A percentile compares a stretch with the other conserved stretches of the same genome.
Conservation (phyloP, 805 yeast genomes). For the Nakazawaea peltata region DNA sequence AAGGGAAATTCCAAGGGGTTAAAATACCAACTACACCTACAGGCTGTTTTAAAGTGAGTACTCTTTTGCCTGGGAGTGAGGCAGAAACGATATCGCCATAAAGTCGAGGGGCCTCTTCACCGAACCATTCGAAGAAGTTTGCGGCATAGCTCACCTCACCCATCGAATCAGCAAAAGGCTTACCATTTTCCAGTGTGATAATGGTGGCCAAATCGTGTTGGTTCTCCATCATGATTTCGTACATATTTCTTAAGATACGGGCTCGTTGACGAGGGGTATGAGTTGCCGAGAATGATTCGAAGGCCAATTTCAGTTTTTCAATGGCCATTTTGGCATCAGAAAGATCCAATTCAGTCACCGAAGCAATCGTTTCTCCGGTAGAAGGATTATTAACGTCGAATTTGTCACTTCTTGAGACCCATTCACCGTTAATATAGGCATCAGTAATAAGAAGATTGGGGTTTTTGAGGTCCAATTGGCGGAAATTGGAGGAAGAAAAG, state of each 20-base stretch:
- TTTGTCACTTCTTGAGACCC: constrained; percentile 44
- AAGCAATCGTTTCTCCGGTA: constrained; percentile 37
- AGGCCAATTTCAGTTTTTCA: constrained; percentile 44
- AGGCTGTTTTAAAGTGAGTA: constrained; percentile 62
- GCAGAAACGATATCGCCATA: constrained; percentile 64
- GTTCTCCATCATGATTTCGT: constrained; percentile 46
- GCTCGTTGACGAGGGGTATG: constrained; percentile 53
- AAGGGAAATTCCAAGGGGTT: constrained; percentile 84
- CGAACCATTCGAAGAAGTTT: constrained; percentile 82
- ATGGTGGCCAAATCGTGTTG: constrained; percentile 58
- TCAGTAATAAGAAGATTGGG: constrained; percentile 47
- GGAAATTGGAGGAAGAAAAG: no score
- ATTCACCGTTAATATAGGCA: constrained; percentile 66
- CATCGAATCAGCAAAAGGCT: constrained; percentile 59
- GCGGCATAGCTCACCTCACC: constrained; percentile 67
- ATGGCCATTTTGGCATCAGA: constrained; percentile 50
- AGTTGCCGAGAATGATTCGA: constrained; percentile 40
- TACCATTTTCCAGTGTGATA: constrained; percentile 68
- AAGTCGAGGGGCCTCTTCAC: constrained; percentile 71
- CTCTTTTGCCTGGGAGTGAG: constrained; percentile 36
- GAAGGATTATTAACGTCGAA: constrained; percentile 80
- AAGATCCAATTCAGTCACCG: constrained; percentile 44
- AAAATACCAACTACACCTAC: constrained; percentile 73
- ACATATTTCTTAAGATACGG: constrained; percentile 41
- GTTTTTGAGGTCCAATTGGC: constrained; percentile 28